phyloP scores from a whole-genome alignment of 192 early-diverging fungal species.

The Entrophospora sp. region DNA sequence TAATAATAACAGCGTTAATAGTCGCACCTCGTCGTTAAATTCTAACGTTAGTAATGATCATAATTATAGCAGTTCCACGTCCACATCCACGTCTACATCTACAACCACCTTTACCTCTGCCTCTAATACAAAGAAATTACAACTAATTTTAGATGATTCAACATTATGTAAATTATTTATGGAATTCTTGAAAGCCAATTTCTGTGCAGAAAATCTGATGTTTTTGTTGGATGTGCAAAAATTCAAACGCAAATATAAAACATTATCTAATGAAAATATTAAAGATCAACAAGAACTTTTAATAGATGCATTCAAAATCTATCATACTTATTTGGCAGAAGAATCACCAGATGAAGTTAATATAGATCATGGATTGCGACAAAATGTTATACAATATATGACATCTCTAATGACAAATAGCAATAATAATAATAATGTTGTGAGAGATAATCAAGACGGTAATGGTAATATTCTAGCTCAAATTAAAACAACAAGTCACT shows the following conservation, averaged over 20 bases:
- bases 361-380: slow-evolving; percentile 41
- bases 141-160: slow-evolving; percentile 48
- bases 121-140: slow-evolving; percentile 49
- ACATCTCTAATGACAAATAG: slow-evolving; percentile 29
- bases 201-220: slow-evolving; percentile 67
- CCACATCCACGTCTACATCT: too few species aligned
- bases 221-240: slow-evolving; percentile 55
- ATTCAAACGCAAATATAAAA: slow-evolving; percentile 35
- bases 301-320: slow-evolving; percentile 44
- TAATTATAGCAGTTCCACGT: too few species aligned
- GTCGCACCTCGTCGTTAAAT: too few species aligned
- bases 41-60: too few species aligned
- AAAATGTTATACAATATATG: slow-evolving; percentile 39
- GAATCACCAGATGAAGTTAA: slow-evolving; percentile 42
- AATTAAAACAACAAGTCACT: slow-evolving; percentile 9
- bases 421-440: too few species aligned
- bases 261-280: neutral
- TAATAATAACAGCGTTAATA: too few species aligned
- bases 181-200: slow-evolving; percentile 53
- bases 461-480: slow-evolving; percentile 2
- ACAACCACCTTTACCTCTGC: slow-evolving; percentile 31
- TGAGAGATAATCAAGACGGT: too few species aligned
- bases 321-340: slow-evolving; percentile 39
- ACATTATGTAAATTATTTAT: slow-evolving; percentile 49
- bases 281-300: slow-evolving; percentile 35